phyloP scores from a whole-genome alignment of 441 rosid species.

The Erodium chrysanthum region DNA sequence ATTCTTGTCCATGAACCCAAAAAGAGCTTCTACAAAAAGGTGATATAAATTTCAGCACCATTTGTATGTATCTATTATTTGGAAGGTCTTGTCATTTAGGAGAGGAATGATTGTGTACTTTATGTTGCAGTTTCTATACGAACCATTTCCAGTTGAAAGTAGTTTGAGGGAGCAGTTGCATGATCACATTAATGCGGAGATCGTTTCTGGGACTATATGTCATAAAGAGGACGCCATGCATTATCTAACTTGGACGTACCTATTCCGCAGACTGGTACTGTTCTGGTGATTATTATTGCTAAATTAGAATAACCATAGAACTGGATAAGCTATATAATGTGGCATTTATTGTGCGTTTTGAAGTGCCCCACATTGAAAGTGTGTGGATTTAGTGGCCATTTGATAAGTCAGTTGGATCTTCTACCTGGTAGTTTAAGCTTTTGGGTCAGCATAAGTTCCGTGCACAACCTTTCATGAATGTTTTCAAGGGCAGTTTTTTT shows the following conservation, averaged over 20 bases:
- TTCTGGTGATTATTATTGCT: constrained; percentile 18
- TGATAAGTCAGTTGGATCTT: too few species aligned
- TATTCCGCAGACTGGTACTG: constrained; percentile 90
- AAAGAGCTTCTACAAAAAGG: constrained; percentile 98
- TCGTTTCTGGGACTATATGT: constrained; percentile 80
- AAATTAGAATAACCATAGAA: neutral
- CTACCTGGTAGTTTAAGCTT: too few species aligned
- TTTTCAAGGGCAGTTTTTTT: too few species aligned
- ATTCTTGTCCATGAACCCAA: constrained; percentile 99
- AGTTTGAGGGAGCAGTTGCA: constrained; percentile 87
- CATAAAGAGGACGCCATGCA: constrained; percentile 93
- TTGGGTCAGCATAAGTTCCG: too few species aligned
- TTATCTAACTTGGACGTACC: constrained; percentile 95
- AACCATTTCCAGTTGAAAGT: constrained; percentile 99
- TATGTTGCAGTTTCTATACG: constrained; percentile 72
- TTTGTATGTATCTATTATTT: constrained; percentile 15
- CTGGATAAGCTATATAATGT: neutral
- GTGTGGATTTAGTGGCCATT: too few species aligned
- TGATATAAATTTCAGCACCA: constrained; percentile 17
- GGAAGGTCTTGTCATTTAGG: constrained; percentile 12
- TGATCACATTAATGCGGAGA: constrained; percentile 89
- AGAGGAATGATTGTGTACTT: constrained; percentile 17
- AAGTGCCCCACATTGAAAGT: too few species aligned
- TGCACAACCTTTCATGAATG: too few species aligned
- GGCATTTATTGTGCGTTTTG: neutral